phyloP scores from a whole-genome alignment of 441 rosid species.

The Populus tomentosa region DNA sequence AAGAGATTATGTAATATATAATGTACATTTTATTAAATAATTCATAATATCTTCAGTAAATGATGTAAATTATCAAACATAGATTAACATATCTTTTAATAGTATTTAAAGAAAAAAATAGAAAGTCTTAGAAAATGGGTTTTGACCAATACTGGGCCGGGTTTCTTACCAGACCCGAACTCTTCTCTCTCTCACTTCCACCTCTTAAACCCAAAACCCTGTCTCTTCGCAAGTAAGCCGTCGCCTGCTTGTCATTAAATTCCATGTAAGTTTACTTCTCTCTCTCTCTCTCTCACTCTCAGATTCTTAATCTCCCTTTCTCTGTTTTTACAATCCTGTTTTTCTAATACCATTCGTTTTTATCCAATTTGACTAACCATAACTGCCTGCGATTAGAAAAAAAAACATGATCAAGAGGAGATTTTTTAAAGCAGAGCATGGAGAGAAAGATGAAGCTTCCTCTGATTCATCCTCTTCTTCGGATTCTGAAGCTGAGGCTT shows the following conservation, averaged over 20 bases:
- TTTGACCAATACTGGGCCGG: background rate
- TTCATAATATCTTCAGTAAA: background rate
- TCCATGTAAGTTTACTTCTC: background rate
- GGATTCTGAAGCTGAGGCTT: constrained; percentile 45
- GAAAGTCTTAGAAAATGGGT: background rate
- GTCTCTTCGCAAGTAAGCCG: background rate
- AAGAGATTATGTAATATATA: background rate
- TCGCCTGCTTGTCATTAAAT: background rate
- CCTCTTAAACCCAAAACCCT: constrained; percentile 12
- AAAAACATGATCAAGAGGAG: constrained; percentile 64
- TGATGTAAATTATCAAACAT: background rate
- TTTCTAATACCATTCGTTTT: background rate
- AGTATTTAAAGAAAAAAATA: background rate
- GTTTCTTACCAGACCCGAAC: constrained; percentile 4
- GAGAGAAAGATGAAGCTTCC: constrained; percentile 59
- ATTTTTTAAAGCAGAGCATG: constrained; percentile 68
- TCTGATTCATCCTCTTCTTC: constrained; percentile 54
- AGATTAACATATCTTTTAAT: background rate
- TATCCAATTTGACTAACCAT: background rate
- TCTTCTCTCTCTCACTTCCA: background rate
- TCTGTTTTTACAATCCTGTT: background rate
- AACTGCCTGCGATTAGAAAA: background rate
- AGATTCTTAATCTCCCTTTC: background rate
- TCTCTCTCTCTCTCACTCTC: background rate
- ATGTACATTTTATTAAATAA: too few species aligned